Percentiles rank a stretch among this genome's conserved stretches.
Evolutionary conservation across 192 early-diverging fungal genomes (phyloP).

Genomic region (Linnemannia hyalina): DNA sequence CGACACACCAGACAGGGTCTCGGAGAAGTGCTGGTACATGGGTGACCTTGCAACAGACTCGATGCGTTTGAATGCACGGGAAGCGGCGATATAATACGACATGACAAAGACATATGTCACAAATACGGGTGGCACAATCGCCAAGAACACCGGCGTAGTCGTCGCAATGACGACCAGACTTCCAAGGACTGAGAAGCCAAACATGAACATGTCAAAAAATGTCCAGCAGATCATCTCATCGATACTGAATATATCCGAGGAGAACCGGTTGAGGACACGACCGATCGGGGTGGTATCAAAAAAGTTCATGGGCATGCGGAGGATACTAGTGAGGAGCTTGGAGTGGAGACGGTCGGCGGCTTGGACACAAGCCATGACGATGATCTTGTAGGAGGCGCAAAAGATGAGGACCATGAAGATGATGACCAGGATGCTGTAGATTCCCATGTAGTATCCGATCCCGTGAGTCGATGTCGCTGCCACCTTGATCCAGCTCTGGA

Average conservation of each 20-base stretch:
- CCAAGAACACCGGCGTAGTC: conserved; percentile 19
- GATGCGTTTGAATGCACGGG: conserved; percentile 77
- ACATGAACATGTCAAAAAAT: conserved; percentile 17
- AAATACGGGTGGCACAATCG: conserved; percentile 14
- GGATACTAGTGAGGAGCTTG: conserved; percentile 53
- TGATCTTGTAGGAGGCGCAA: not conserved
- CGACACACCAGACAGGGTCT: conserved; percentile 60
- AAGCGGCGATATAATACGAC: conserved; percentile 66
- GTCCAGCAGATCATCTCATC: not conserved
- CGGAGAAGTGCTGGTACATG: conserved; percentile 69
- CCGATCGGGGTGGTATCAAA: conserved; percentile 84
- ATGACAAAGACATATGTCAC: conserved; percentile 38
- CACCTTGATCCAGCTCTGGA: conserved; percentile 21
- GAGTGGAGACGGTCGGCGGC: conserved; percentile 35
- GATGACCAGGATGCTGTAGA: conserved; percentile 30
- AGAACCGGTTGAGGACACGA: conserved; percentile 88
- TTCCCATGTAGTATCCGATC: conserved; percentile 25
- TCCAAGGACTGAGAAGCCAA: conserved; percentile 9
- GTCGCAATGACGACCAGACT: conserved; percentile 7
- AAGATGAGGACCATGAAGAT: conserved; percentile 16
- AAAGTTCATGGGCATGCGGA: conserved; percentile 70
- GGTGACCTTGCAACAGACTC: conserved; percentile 77
- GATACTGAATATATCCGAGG: conserved; percentile 75
- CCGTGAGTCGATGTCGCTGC: not conserved
- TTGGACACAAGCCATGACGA: conserved; percentile 26